These are phyloP conservation scores for Lasiosphaeria hispida DNA, from an alignment of 495 filamentous ascomycete species.

Conservation along the genomic window DNA sequence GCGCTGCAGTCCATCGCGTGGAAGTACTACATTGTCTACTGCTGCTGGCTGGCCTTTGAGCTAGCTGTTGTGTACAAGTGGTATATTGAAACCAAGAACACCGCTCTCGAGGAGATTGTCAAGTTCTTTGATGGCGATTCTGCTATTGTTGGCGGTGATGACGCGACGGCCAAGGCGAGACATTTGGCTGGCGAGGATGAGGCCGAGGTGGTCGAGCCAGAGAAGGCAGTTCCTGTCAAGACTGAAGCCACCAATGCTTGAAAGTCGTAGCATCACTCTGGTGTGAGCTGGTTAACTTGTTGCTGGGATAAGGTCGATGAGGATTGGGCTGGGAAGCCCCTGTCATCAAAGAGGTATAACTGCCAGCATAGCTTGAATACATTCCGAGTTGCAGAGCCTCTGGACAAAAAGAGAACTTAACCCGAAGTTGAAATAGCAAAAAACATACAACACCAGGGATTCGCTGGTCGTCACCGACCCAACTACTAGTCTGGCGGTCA, in stretches of 20 bases:
- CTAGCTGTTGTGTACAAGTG: slow-evolving; percentile 41
- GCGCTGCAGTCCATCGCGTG: slow-evolving; percentile 40
- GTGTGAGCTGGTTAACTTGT: no score
- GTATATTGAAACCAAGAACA: slow-evolving; percentile 50
- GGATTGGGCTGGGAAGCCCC: no score
- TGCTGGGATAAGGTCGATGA: no score
- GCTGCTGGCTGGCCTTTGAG: slow-evolving; percentile 43
- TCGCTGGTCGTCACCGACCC: slow-evolving; percentile 37
- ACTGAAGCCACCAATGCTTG: background rate
- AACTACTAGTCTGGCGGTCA: slow-evolving; percentile 39
- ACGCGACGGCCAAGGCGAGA: slow-evolving; percentile 19
- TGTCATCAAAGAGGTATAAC: no score
- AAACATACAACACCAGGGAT: slow-evolving; percentile 44
- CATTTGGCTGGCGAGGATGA: slow-evolving; percentile 15
- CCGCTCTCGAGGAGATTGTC: slow-evolving; percentile 50
- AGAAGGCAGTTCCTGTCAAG: slow-evolving; percentile 6
- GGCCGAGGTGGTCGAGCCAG: slow-evolving; percentile 1
- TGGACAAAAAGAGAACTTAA: no score
- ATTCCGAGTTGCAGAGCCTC: no score
- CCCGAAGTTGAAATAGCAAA: slow-evolving; percentile 10
- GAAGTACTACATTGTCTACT: slow-evolving; percentile 46
- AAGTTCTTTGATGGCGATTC: slow-evolving; percentile 41
- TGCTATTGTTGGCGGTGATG: slow-evolving; percentile 14
- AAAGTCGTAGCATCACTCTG: no score
- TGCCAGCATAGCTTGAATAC: no score